Evolutionary conservation across 169 alveolate genomes (phyloP).

Genomic region (Perkinsus olseni): DNA sequence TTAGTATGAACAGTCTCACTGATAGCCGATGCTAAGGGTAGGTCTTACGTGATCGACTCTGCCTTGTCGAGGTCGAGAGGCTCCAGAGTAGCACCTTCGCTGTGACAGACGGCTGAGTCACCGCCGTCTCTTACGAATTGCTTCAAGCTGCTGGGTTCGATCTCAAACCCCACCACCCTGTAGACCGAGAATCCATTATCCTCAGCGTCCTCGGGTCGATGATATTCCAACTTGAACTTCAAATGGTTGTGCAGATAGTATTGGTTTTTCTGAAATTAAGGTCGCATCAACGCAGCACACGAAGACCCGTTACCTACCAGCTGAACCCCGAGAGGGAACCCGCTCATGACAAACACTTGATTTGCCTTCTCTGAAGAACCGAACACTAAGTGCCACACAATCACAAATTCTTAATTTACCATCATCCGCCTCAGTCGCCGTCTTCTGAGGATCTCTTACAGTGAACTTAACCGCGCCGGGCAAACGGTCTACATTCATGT

Average conservation of each 20-base stretch:
- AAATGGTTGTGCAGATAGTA: slow-evolving; percentile 33
- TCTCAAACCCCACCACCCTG: slow-evolving; percentile 60
- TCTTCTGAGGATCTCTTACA: not conserved
- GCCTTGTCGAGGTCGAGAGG: not conserved
- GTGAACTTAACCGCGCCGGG: not conserved
- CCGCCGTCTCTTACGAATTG: slow-evolving; percentile 11
- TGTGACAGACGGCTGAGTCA: not conserved
- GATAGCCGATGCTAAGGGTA: not conserved
- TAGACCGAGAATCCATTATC: slow-evolving; percentile 8
- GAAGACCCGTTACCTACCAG: not conserved
- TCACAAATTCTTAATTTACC: not conserved
- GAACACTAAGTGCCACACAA: not conserved
- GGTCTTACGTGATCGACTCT: not conserved
- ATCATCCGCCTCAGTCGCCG: not conserved
- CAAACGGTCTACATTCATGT: not conserved
- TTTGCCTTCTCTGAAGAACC: not conserved
- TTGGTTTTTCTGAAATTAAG: slow-evolving; percentile 3
- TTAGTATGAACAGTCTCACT: not conserved
- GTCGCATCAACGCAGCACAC: not conserved
- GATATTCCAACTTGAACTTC: slow-evolving; percentile 34
- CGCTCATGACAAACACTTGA: not conserved
- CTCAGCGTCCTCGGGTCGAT: not conserved
- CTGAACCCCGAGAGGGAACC: not conserved
- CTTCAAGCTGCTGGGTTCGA: slow-evolving; percentile 39
- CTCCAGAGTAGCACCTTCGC: not conserved